Percentiles rank a stretch among this genome's conserved stretches.
These are phyloP conservation scores for Mycena sanguinolenta DNA, from an alignment of 768 basidiomycete species.

Conservation along the genomic window DNA sequence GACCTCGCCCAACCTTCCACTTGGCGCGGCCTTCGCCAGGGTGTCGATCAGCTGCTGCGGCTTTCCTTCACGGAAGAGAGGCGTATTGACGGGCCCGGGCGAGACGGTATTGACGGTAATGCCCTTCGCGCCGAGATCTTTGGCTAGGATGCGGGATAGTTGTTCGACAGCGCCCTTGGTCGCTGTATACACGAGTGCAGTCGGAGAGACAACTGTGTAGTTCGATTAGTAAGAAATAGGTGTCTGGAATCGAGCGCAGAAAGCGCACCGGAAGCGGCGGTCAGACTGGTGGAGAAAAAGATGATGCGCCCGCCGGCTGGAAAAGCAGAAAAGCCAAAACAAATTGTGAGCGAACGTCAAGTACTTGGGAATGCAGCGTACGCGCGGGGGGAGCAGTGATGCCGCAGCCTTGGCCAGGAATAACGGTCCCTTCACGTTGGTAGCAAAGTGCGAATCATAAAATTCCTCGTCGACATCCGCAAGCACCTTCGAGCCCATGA, in stretches of 20 bases:
- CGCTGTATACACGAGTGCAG: conserved; percentile 64
- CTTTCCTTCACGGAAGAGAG: conserved; percentile 68
- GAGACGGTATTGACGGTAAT: conserved; percentile 72
- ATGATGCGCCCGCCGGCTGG: conserved; percentile 68
- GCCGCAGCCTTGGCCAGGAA: conserved; percentile 66
- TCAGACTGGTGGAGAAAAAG: conserved; percentile 68
- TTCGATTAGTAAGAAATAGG: too few species aligned
- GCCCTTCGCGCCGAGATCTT: conserved; percentile 66
- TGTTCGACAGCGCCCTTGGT: conserved; percentile 75
- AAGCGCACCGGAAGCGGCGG: conserved; percentile 53
- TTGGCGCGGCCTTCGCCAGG: conserved; percentile 51
- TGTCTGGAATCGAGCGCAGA: too few species aligned
- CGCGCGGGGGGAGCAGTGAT: conserved; percentile 59
- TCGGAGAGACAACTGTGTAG: conserved; percentile 56
- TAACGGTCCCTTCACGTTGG: conserved; percentile 72
- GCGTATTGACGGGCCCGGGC: conserved; percentile 69
- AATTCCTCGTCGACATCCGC: conserved; percentile 64
- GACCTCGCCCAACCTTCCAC: conserved; percentile 59
- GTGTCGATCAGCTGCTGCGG: conserved; percentile 58
- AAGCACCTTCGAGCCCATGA: conserved; percentile 65
- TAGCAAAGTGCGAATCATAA: conserved; percentile 64
- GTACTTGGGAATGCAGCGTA: conserved; percentile 12
- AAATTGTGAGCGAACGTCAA: not conserved
- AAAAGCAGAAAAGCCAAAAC: too few species aligned
- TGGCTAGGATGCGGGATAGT: conserved; percentile 67